Base-by-base conservation (phyloP, 2,329 filamentous ascomycete genomes). In the Aspergillus transmontanensis region DNA sequence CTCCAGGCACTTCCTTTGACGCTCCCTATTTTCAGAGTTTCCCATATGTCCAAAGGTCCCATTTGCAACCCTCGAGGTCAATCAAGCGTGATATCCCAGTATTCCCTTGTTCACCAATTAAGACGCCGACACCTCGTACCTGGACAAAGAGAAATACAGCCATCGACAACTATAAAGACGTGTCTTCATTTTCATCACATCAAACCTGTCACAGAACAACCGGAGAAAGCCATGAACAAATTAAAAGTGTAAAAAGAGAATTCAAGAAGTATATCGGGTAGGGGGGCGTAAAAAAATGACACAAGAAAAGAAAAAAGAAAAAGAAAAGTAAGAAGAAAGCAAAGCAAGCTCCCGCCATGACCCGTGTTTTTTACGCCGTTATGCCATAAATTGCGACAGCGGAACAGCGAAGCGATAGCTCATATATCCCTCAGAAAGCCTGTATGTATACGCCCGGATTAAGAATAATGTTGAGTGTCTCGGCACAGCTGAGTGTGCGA, bases 401-500 rank as follows among this genome's bases (percentile, higher is more conserved):
- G 67, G 67, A 54, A 50, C 55, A 71, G 66, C 69, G 58, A 60
- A 57, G 66, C 59, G 66, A 68, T 67, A 66, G 71, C 59, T 69
- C 68, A 71, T 75, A 73, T 73, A 74, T 73, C 74, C 69, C 70
- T 67, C 69, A 68, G 65, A 66, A 68, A 69, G 66, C 72, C 72
- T 71, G 68, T 77, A 77, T 78, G 76, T 76, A 78, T 76, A 76
- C 68, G 72, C 72, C 72, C 70, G 61, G 69, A 73, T 73, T 76
- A 75, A 70, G 65, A 72, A 73, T 69, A 71, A 67, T 69, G 69
- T 69, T 46, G 45, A 46, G 30, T 45, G 32, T 26, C 51, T 26
- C 51, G 36, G 26, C 32, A 39, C 19, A 57, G 34, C 16, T n/a
- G 43, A 41, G 30, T 28, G 59, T 43, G 59, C 21, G 45, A 19